Base-by-base conservation (phyloP, 1,284 basidiomycete genomes). In the Cystobasidiaceae sp. region DNA sequence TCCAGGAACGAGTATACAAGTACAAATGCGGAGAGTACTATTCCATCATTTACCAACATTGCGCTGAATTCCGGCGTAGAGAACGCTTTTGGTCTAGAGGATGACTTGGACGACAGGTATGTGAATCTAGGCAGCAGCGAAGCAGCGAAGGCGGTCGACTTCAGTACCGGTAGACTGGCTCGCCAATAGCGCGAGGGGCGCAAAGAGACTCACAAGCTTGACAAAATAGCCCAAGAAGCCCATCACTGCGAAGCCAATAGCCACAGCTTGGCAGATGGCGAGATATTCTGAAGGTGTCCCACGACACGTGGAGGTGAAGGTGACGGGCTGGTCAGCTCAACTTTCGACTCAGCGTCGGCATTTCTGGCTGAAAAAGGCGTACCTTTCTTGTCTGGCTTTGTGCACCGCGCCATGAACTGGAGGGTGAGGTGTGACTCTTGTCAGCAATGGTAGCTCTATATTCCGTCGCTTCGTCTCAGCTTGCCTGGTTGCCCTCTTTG, bases 391-490 rank as follows among this genome's bases (percentile, higher is more conserved):
- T 90, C 90, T 59, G 94, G 94, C 82, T 99, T 99, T 70, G 93
- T 96, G 83, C 94, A 99, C 76, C 93, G 85, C 75, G 87, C 90
- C 73, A 98, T 80, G 81, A 98, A 97, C 93, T 96, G 74, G 4
- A 11, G 11, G 27, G n/a, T 34, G 8, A 8, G 28, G n/a, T 41
- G 17, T 7, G 23, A 19, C 37, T 37, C 56, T 25, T 30, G 43
- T 50, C 30, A 57, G 51, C 21, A 23, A 44, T n/a, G 37, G 21
- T 19, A 30, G 52, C n/a, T 21, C 30, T 17, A 4, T 17, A 6
- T 4, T 17, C 27, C 27, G 30, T 9, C 32, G 23, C 13, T 17
- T 41, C 55, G 34, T 19, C 41, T 27, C 55, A 46, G 78, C 84
- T 71, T 60, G 91, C 93, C 82, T 93, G 90, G 72, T 89, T 90